Percentiles rank a stretch among this genome's conserved stretches.
These are phyloP conservation scores for Coniferiporia sulphurascens DNA, from an alignment of 1,284 basidiomycete genomes.

Conservation along the genomic window DNA sequence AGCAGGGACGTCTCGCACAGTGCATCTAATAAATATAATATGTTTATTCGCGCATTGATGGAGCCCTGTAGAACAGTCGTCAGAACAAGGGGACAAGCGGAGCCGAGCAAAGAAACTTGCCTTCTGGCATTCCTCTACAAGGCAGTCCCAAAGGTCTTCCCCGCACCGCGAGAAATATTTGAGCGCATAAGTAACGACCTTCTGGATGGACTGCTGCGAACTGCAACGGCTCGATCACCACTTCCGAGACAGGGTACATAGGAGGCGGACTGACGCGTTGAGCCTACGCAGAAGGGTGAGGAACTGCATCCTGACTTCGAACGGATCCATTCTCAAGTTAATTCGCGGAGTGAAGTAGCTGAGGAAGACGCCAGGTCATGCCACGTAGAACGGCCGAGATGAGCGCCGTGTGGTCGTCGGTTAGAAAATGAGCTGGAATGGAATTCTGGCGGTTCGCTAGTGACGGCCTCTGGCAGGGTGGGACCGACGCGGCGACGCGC, in stretches of 20 bases:
- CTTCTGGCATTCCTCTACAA: slow-evolving; percentile 86
- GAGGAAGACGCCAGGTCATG: not conserved
- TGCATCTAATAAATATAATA: slow-evolving; percentile 87
- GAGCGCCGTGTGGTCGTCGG: not conserved
- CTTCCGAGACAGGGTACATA: slow-evolving; percentile 25
- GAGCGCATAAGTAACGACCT: slow-evolving; percentile 81
- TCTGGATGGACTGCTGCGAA: slow-evolving; percentile 86
- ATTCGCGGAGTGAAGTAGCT: not conserved
- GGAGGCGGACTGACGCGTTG: slow-evolving; percentile 60
- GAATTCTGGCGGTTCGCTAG: not conserved
- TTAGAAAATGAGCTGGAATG: not conserved
- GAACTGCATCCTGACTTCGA: slow-evolving; percentile 88
- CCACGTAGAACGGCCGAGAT: slow-evolving; percentile 5
- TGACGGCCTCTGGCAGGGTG: not conserved
- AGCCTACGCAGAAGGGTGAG: slow-evolving; percentile 66
- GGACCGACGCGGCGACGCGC: not conserved
- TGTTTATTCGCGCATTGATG: slow-evolving; percentile 88
- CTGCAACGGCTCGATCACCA: slow-evolving; percentile 32
- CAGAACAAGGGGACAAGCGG: slow-evolving; percentile 8
- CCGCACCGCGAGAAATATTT: slow-evolving; percentile 80
- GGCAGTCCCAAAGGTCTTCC: slow-evolving; percentile 93
- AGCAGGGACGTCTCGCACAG: slow-evolving; percentile 76
- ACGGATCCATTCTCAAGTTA: slow-evolving; percentile 67
- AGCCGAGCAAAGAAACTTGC: slow-evolving; percentile 33
- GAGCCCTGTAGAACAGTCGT: slow-evolving; percentile 51